A percentile compares a stretch with the other conserved stretches of the same genome.
phyloP scores from a whole-genome alignment of 2,329 filamentous ascomycete genomes.

The Epichloe brachyelytri region DNA sequence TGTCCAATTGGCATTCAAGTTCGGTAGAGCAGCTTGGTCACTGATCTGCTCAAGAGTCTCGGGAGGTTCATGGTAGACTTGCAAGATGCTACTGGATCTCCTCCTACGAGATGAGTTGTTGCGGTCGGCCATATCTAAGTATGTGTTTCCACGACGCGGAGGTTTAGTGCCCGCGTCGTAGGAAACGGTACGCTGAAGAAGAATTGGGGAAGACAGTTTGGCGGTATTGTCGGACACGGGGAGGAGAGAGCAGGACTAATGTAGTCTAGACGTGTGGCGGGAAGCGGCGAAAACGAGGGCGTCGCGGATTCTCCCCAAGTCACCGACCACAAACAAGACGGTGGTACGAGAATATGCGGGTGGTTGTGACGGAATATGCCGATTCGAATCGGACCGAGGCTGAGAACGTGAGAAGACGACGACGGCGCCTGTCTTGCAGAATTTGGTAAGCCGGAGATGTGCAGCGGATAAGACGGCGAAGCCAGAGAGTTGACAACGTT shows the following conservation, averaged over 20 bases:
- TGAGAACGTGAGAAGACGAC: not conserved
- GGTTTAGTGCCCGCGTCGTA: slow-evolving; percentile 72
- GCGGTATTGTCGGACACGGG: slow-evolving; percentile 52
- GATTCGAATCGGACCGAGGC: not conserved
- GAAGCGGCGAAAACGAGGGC: slow-evolving; percentile 3
- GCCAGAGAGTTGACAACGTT: not conserved
- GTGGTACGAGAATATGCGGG: not conserved
- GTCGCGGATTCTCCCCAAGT: slow-evolving; percentile 4
- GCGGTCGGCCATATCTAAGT: slow-evolving; percentile 46
- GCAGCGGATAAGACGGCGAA: not conserved
- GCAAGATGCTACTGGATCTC: slow-evolving; percentile 85
- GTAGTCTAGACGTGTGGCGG: slow-evolving; percentile 4
- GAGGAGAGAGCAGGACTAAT: slow-evolving; percentile 6
- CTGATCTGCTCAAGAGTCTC: slow-evolving; percentile 97
- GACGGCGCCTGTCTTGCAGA: not conserved
- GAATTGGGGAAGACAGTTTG: slow-evolving; percentile 87
- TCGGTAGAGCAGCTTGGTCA: slow-evolving; percentile 88
- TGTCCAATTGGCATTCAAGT: slow-evolving; percentile 96
- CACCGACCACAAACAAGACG: not conserved
- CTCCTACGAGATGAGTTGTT: slow-evolving; percentile 65
- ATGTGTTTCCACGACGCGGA: slow-evolving; percentile 47
- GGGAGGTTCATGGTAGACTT: slow-evolving; percentile 89
- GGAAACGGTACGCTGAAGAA: slow-evolving; percentile 80
- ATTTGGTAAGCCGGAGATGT: not conserved
- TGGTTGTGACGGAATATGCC: not conserved